Conservation (phyloP, 1,139 yeast genomes). For the Kodamaea anthophila region DNA sequence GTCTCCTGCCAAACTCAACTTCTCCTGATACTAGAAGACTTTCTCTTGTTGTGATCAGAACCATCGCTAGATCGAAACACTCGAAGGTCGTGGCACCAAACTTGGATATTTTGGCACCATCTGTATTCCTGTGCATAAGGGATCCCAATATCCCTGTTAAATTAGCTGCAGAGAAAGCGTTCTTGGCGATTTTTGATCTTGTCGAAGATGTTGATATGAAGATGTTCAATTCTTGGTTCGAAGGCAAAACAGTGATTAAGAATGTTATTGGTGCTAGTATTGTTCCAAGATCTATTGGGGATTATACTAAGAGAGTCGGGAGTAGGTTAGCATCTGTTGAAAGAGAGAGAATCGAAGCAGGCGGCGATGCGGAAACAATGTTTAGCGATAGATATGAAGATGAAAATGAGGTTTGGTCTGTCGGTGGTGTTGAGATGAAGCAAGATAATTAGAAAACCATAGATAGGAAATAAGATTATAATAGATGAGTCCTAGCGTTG, state of each 20-base stretch:
- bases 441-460: slow-evolving; percentile 1
- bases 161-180: slow-evolving; percentile 92
- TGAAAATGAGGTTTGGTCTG: slow-evolving; percentile 81
- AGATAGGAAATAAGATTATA: not conserved
- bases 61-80: slow-evolving; percentile 60
- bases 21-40: slow-evolving; percentile 80
- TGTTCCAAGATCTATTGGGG: slow-evolving; percentile 72
- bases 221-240: slow-evolving; percentile 58
- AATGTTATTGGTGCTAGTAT: slow-evolving; percentile 45
- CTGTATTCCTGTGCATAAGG: slow-evolving; percentile 77
- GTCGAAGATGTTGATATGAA: slow-evolving; percentile 62
- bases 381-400: slow-evolving; percentile 84
- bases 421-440: slow-evolving; percentile 55
- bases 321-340: slow-evolving; percentile 76
- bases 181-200: slow-evolving; percentile 62
- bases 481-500: not conserved
- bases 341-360: slow-evolving; percentile 79
- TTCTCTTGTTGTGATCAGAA: slow-evolving; percentile 68
- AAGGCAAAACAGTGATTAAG: slow-evolving; percentile 18
- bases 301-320: slow-evolving; percentile 86
- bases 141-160: slow-evolving; percentile 85
- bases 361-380: slow-evolving; percentile 85
- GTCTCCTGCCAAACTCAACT: slow-evolving; percentile 49
- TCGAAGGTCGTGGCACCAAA: slow-evolving; percentile 43
- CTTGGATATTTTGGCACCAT: slow-evolving; percentile 57